phyloP scores from a whole-genome alignment of 345 rosid genomes.

The Eucalyptus rudis region DNA sequence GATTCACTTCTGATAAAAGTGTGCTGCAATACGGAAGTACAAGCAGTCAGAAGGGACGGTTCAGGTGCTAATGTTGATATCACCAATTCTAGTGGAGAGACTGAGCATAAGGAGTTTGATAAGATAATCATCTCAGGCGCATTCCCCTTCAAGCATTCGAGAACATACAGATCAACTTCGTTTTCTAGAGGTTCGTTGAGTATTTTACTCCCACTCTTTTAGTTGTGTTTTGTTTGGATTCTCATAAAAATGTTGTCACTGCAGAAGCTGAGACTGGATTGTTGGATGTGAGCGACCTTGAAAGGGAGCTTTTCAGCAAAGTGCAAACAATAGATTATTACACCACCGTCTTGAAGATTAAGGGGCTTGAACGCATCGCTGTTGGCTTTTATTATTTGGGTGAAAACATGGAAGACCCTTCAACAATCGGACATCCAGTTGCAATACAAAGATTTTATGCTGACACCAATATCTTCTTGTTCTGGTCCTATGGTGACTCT shows the following conservation, averaged over 20 bases:
- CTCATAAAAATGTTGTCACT: not conserved
- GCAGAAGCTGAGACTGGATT: conserved; percentile 29
- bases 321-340: conserved; percentile 56
- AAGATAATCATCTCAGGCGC: conserved; percentile 48
- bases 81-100: conserved; percentile 13
- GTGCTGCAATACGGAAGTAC: conserved; percentile 30
- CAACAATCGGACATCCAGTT: conserved; percentile 49
- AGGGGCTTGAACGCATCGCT: conserved; percentile 41
- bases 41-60: conserved; percentile 19
- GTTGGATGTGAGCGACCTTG: conserved; percentile 35
- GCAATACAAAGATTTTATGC: conserved; percentile 62
- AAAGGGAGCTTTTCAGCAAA: conserved; percentile 41
- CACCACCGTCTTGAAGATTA: conserved; percentile 45
- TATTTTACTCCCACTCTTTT: not conserved
- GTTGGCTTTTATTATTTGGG: conserved; percentile 51
- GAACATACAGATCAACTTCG: conserved; percentile 21
- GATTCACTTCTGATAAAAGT: conserved; percentile 29
- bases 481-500: conserved; percentile 60
- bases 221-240: not conserved
- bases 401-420: conserved; percentile 56
- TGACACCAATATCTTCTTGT: conserved; percentile 51
- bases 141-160: conserved; percentile 32
- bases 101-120: conserved; percentile 30
- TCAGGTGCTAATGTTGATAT: conserved; percentile 19
- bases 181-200: conserved; percentile 15